phyloP scores from a whole-genome alignment of 345 rosid species.

The Populus tremula region DNA sequence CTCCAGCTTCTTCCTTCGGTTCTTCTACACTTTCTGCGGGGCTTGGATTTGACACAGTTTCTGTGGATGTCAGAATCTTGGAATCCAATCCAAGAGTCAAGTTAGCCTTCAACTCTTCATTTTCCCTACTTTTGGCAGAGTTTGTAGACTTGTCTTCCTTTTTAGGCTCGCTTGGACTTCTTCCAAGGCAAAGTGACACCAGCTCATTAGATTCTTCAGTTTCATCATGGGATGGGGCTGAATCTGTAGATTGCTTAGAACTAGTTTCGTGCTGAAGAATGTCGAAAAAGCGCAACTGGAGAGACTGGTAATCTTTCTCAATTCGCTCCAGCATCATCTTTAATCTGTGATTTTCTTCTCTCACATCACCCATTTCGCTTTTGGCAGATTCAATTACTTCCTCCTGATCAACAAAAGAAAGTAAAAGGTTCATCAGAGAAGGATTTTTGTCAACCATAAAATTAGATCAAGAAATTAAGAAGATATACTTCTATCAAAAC shows the following conservation, averaged over 20 bases:
- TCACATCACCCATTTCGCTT: constrained; percentile 69
- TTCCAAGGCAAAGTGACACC: constrained; percentile 79
- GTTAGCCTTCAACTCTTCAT: constrained; percentile 47
- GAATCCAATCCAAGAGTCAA: constrained; percentile 53
- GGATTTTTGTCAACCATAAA: too few species aligned
- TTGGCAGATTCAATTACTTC: constrained; percentile 58
- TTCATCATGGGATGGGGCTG: constrained; percentile 19
- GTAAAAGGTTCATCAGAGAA: neutral
- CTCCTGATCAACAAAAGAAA: constrained; percentile 16
- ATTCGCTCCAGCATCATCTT: constrained; percentile 52
- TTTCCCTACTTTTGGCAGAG: constrained; percentile 20
- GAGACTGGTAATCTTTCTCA: constrained; percentile 63
- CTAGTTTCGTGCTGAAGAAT: constrained; percentile 42
- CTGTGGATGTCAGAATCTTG: constrained; percentile 22
- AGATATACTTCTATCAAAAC: too few species aligned
- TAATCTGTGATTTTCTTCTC: constrained; percentile 65
- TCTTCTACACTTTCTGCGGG: constrained; percentile 34
- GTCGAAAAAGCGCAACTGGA: constrained; percentile 57
- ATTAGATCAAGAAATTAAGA: too few species aligned
- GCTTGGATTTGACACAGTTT: constrained; percentile 32
- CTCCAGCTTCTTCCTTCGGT: constrained; percentile 40
- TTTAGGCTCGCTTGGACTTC: constrained; percentile 32
- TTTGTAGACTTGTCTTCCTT: constrained; percentile 35
- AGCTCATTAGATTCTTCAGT: constrained; percentile 46
- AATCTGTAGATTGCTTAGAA: constrained; percentile 19